Evolutionary conservation across 345 rosid genomes (phyloP).

Genomic region (Sisymbrium irio): DNA sequence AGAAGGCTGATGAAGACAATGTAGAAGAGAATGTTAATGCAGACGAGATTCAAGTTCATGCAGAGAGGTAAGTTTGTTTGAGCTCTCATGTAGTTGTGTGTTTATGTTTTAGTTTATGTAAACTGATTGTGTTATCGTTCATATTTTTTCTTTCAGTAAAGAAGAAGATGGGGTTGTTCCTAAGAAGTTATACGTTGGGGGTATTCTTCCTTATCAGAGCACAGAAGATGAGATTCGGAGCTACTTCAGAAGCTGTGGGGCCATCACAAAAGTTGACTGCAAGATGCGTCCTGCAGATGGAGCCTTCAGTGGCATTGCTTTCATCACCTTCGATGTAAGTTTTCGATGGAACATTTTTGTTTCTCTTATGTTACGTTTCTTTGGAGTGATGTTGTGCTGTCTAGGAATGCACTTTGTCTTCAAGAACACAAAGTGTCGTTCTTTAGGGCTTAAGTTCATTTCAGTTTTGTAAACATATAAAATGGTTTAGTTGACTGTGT

Average conservation of each 20-base stretch:
- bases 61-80: constrained; percentile 29
- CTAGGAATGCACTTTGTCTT: not conserved
- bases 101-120: not conserved
- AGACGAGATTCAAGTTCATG: constrained; percentile 25
- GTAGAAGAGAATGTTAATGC: constrained; percentile 28
- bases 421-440: not conserved
- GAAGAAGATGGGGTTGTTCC: constrained; percentile 43
- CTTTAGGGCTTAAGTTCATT: not conserved
- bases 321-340: constrained; percentile 67
- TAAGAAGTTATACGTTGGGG: constrained; percentile 75
- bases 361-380: not conserved
- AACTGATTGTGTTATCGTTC: not conserved
- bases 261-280: constrained; percentile 68
- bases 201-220: constrained; percentile 83
- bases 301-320: constrained; percentile 84
- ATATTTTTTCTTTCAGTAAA: constrained; percentile 53
- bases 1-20: constrained; percentile 30
- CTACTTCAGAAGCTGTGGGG: constrained; percentile 81
- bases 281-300: constrained; percentile 89
- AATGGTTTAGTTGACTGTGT: not conserved
- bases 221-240: constrained; percentile 82
- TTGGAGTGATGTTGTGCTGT: not conserved
- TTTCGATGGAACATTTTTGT: not conserved
- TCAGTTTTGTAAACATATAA: not conserved
- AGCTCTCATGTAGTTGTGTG: not conserved